These are phyloP conservation scores for Achaetomiella virescens DNA, from an alignment of 495 filamentous ascomycete genomes.

Conservation along the genomic window DNA sequence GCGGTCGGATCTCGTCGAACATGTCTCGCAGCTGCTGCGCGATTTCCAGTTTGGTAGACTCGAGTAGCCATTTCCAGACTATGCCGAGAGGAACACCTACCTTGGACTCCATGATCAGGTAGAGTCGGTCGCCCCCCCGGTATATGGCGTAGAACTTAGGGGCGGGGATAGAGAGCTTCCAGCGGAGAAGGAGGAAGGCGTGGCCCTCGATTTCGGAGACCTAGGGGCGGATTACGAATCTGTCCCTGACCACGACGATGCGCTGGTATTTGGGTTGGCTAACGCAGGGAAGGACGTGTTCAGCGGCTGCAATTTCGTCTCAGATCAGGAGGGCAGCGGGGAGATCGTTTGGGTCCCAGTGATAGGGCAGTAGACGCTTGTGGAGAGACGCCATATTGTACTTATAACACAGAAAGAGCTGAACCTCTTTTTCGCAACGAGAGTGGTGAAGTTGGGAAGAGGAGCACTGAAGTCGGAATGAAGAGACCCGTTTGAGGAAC, in stretches of 20 bases:
- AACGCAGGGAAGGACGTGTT: neutral
- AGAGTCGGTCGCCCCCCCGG: neutral
- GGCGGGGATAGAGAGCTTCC: neutral
- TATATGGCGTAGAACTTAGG: neutral
- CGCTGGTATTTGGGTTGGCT: neutral
- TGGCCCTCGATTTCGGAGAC: neutral
- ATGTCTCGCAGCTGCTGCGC: neutral
- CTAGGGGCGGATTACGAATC: neutral
- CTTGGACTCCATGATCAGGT: conserved; percentile 1
- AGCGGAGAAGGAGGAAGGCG: neutral
- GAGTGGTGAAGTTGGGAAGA: too few species aligned
- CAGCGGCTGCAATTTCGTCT: neutral
- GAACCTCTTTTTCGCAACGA: too few species aligned
- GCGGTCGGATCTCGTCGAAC: neutral
- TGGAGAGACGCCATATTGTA: too few species aligned
- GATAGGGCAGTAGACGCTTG: too few species aligned
- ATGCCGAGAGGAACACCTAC: neutral
- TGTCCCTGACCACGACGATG: neutral
- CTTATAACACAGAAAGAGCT: too few species aligned
- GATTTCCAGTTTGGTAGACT: neutral
- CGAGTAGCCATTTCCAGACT: neutral
- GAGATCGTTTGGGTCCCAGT: too few species aligned
- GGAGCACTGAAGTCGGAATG: too few species aligned
- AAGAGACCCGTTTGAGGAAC: too few species aligned
- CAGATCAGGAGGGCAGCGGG: too few species aligned